Percentiles rank a stretch among this genome's conserved stretches.
These are phyloP conservation scores for Fusarium mexicanum DNA, from an alignment of 2,329 filamentous ascomycete genomes.

Conservation along the genomic window DNA sequence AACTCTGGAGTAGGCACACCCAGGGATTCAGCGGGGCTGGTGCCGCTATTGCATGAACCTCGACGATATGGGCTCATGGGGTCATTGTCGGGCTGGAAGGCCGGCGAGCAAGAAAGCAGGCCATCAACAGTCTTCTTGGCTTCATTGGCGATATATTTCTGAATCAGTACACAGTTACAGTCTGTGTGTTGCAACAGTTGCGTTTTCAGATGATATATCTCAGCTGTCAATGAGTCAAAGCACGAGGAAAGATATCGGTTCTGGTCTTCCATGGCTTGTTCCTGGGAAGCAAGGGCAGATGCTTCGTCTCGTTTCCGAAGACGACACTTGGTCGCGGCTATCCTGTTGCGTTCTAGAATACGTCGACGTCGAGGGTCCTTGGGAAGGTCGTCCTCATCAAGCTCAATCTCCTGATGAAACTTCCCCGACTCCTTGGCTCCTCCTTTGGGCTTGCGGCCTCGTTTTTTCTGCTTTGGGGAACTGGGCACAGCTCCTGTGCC, in stretches of 20 bases:
- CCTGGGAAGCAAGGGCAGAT: conserved; percentile 42
- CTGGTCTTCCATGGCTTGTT: conserved; percentile 45
- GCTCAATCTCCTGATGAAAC: conserved; percentile 17
- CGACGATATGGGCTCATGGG: conserved; percentile 30
- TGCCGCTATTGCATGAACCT: conserved; percentile 38
- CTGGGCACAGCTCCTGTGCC: neutral
- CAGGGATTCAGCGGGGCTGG: conserved; percentile 41
- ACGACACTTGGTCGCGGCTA: conserved; percentile 48
- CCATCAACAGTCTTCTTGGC: conserved; percentile 44
- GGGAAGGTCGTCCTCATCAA: conserved; percentile 36
- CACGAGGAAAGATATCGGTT: conserved; percentile 44
- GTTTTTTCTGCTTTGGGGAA: conserved; percentile 35
- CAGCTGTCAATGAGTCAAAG: conserved; percentile 41
- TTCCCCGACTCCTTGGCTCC: conserved; percentile 20
- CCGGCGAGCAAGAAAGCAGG: conserved; percentile 25
- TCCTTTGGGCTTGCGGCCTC: conserved; percentile 41
- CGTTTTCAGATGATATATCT: conserved; percentile 46
- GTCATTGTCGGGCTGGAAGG: conserved; percentile 22
- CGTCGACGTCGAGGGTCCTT: conserved; percentile 40
- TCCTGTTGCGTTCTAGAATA: conserved; percentile 46
- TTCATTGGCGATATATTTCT: conserved; percentile 46
- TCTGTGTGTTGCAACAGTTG: conserved; percentile 45
- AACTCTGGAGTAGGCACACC: conserved; percentile 35
- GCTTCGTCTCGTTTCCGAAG: conserved; percentile 45
- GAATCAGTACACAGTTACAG: conserved; percentile 46